Base-by-base conservation (phyloP, 176 grass and related monocot genomes). In the Panicum miliaceum region DNA sequence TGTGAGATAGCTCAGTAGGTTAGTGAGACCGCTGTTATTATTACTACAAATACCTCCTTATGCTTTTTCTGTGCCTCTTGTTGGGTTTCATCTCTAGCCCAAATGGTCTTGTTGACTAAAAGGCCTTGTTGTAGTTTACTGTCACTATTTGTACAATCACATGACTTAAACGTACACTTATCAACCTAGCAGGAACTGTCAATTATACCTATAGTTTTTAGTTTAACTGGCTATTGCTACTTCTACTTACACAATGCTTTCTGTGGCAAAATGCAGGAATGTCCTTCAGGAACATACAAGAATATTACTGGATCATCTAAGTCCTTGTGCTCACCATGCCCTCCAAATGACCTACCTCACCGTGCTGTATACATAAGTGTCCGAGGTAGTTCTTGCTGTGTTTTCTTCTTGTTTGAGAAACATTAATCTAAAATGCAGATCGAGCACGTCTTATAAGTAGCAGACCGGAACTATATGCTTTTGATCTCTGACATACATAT, bases 221-320 rank as follows among this genome's bases (percentile, higher is more conserved):
- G 52, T 65, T 74, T 20, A 45, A 48, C 57, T 65, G 64, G 71
- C 43, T 88, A 73, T 68, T 75, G 3, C 59, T 73, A 42, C 29
- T 81, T 82, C 26, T 62, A 61, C 40, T 90, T 16, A 67, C 47
- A 72, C 40, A 78, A 77, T 68, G 22, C 47, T 84, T 86, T 69
- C 29, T 56, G 16, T 69, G 35, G 68, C 40, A 60, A 77, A 87
- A 88, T 89, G 64, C 85, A 98, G 96, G 96, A 95, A 71, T 98
- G 96, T 58, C 96, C 96, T 77, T 71, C 90, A 82, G 96, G 96
- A 81, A 98, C 96, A 71, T 98, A 93, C 85, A 98, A 98, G 93
- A 98, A 98, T 87, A 83, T 86, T 63, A 95, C 89, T 84, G 96
- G 96, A 58, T 98, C 96, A 81, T 92, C 89, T 87, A 86, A 90